Percentiles rank a stretch among this genome's conserved stretches.
These are phyloP conservation scores for Nakazawaea pomicola DNA, from an alignment of 805 yeast species.

Conservation along the genomic window DNA sequence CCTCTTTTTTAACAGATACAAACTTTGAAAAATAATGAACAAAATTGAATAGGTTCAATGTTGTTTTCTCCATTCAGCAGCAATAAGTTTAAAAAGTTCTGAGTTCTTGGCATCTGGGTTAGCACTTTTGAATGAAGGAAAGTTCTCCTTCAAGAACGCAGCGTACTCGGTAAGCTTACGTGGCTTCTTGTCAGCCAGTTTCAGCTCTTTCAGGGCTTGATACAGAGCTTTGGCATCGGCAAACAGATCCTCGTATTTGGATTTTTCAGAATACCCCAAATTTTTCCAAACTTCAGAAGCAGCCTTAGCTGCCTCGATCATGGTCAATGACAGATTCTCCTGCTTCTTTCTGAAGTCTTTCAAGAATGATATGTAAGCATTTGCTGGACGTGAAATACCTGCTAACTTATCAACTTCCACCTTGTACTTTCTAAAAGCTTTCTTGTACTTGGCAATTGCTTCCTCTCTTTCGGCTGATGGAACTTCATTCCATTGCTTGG, in stretches of 20 bases:
- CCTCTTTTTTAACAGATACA: too few relatives aligned
- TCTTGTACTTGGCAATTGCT: background rate
- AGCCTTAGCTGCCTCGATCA: background rate
- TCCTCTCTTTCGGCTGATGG: conserved; percentile 1
- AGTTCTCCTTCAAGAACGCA: conserved; percentile 7
- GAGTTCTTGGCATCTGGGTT: background rate
- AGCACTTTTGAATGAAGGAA: background rate
- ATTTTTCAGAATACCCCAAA: background rate
- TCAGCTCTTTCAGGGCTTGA: background rate
- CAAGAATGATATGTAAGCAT: background rate
- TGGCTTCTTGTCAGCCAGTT: background rate
- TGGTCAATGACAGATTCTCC: background rate
- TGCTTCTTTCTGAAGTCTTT: background rate
- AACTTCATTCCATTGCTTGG: background rate
- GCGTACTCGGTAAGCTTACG: background rate
- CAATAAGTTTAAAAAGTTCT: conserved; percentile 6
- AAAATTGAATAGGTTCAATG: too few relatives aligned
- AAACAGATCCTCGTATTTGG: background rate
- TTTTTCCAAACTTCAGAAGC: background rate
- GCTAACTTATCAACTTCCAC: background rate
- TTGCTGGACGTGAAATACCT: background rate
- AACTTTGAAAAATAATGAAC: too few relatives aligned
- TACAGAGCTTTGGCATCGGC: background rate
- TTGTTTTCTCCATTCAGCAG: conserved; percentile 5
- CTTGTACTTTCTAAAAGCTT: conserved; percentile 3